phyloP scores from a whole-genome alignment of 1,284 basidiomycete genomes.

The Ustilago xerochloae region DNA sequence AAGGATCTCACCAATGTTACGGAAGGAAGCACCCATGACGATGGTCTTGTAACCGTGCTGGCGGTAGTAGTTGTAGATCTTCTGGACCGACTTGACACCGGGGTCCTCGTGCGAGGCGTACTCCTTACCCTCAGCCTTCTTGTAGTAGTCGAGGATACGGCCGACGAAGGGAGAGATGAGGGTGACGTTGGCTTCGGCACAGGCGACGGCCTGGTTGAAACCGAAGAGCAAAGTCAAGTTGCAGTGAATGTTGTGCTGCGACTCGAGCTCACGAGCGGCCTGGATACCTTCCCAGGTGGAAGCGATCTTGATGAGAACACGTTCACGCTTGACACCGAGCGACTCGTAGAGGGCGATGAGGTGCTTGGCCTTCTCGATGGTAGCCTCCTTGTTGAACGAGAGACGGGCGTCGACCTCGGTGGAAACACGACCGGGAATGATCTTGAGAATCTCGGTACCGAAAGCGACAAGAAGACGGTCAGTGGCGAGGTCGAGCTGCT shows the following conservation, averaged over 20 bases:
- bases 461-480: constrained; percentile 97
- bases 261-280: constrained; percentile 94
- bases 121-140: constrained; percentile 65
- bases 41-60: constrained; percentile 98
- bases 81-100: constrained; percentile 94
- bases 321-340: constrained; percentile 89
- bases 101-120: constrained; percentile 77
- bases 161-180: constrained; percentile 99
- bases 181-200: constrained; percentile 96
- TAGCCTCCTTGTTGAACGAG: constrained; percentile 93
- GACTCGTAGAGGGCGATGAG: constrained; percentile 94
- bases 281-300: constrained; percentile 99
- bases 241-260: constrained; percentile 88
- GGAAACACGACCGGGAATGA: constrained; percentile 98
- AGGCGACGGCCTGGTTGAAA: constrained; percentile 97
- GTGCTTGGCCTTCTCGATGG: constrained; percentile 84
- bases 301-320: constrained; percentile 95
- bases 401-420: constrained; percentile 98
- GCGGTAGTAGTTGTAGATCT: constrained; percentile 97
- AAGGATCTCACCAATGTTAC: constrained; percentile 87
- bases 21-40: constrained; percentile 99
- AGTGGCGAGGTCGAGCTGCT: constrained; percentile 75
- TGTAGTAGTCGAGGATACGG: constrained; percentile 72
- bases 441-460: constrained; percentile 91
- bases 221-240: constrained; percentile 99